These are phyloP conservation scores for Xerocomellus chrysenteron DNA, from an alignment of 768 basidiomycete species.

Conservation along the genomic window DNA sequence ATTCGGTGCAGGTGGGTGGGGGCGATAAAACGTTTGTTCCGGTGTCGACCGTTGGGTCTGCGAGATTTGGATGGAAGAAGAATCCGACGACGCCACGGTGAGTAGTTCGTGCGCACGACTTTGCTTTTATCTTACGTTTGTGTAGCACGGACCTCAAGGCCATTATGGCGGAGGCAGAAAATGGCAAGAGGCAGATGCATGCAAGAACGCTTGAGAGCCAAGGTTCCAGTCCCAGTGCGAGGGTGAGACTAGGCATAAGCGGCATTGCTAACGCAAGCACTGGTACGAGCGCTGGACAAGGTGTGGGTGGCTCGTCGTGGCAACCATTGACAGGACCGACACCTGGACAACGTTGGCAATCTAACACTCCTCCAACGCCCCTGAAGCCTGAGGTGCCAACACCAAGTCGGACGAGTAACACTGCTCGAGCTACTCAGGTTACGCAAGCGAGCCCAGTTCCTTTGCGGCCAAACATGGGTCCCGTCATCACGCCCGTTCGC, in stretches of 20 bases:
- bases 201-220: neutral
- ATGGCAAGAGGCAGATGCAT: slow-evolving; percentile 19
- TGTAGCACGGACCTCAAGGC: slow-evolving; percentile 77
- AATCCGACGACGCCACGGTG: slow-evolving; percentile 50
- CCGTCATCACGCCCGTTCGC: slow-evolving; percentile 61
- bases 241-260: neutral
- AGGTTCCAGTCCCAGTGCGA: neutral
- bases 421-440: slow-evolving; percentile 18
- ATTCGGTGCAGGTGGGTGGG: slow-evolving; percentile 8
- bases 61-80: slow-evolving; percentile 47
- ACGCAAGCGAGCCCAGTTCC: slow-evolving; percentile 22
- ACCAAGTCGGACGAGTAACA: neutral
- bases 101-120: slow-evolving; percentile 23
- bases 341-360: slow-evolving; percentile 6
- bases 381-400: neutral
- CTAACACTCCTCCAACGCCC: slow-evolving; percentile 4
- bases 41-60: neutral
- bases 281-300: neutral
- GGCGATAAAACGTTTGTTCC: neutral
- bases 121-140: slow-evolving; percentile 11
- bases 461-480: slow-evolving; percentile 47
- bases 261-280: neutral
- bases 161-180: slow-evolving; percentile 80
- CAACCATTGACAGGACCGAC: neutral
- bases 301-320: neutral